Conservation (phyloP, 2,329 filamentous ascomycete species). For the Colletotrichum sp. region DNA sequence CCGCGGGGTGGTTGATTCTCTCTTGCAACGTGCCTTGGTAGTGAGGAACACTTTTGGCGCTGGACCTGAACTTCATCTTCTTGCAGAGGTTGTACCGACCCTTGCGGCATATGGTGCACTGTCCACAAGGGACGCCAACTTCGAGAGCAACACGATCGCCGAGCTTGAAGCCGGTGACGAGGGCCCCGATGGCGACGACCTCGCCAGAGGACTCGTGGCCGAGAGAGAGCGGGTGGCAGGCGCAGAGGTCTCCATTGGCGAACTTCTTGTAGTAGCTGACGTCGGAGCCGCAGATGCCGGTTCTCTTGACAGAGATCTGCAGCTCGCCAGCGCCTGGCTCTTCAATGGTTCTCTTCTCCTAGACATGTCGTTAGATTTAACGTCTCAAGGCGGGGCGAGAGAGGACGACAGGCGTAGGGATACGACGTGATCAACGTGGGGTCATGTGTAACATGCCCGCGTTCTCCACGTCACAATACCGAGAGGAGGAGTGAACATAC, state of each 20-base stretch:
- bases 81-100: slow-evolving; percentile 68
- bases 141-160: slow-evolving; percentile 66
- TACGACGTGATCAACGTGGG: slow-evolving; percentile 15
- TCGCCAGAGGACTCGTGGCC: slow-evolving; percentile 67
- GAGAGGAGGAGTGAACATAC: slow-evolving; percentile 42
- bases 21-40: slow-evolving; percentile 69
- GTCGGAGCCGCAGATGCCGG: slow-evolving; percentile 74
- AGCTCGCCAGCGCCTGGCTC: slow-evolving; percentile 58
- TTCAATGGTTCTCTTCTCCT: slow-evolving; percentile 58
- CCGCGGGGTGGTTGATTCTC: slow-evolving; percentile 65
- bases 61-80: slow-evolving; percentile 66
- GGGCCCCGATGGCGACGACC: slow-evolving; percentile 60
- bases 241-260: slow-evolving; percentile 73
- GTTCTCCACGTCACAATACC: slow-evolving; percentile 8
- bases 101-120: slow-evolving; percentile 55
- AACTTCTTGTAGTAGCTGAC: slow-evolving; percentile 76
- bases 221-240: slow-evolving; percentile 67
- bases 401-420: not conserved
- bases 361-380: slow-evolving; percentile 22
- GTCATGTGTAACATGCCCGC: slow-evolving; percentile 34
- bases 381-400: slow-evolving; percentile 1
- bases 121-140: slow-evolving; percentile 59
- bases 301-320: slow-evolving; percentile 69
- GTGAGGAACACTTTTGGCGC: slow-evolving; percentile 67
- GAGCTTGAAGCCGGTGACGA: slow-evolving; percentile 55